These are phyloP conservation scores for Agmasoma carcini DNA, from an alignment of 371 early-diverging fungal species.

Conservation along the genomic window DNA sequence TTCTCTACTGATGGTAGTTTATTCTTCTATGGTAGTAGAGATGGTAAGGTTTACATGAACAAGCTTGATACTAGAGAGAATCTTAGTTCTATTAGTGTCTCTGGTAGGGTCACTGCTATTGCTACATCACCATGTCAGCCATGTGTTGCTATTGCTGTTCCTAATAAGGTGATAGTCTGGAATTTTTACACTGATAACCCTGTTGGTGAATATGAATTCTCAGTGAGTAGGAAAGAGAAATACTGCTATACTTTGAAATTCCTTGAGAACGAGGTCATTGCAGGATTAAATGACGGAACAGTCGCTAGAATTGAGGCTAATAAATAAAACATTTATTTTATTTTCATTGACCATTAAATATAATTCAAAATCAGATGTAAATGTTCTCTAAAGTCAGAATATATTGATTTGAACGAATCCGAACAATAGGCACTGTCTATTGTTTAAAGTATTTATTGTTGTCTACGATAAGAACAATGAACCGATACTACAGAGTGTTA, in stretches of 20 bases:
- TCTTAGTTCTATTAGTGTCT: constrained; percentile 27
- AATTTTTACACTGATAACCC: constrained; percentile 43
- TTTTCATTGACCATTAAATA: not conserved
- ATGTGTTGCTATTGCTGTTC: constrained; percentile 47
- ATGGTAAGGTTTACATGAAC: constrained; percentile 42
- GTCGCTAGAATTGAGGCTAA: constrained; percentile 33
- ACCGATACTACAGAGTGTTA: no score
- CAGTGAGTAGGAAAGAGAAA: constrained; percentile 28
- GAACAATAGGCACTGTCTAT: no score
- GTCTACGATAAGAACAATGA: no score
- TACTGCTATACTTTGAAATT: constrained; percentile 39
- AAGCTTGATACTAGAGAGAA: constrained; percentile 36
- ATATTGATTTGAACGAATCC: no score
- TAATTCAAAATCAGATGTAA: no score
- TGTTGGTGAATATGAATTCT: constrained; percentile 26
- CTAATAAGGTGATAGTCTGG: constrained; percentile 45
- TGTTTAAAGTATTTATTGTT: no score
- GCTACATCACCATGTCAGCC: constrained; percentile 47
- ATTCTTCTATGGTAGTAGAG: constrained; percentile 49
- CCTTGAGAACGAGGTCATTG: constrained; percentile 36
- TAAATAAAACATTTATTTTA: constrained; percentile 22
- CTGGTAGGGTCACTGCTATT: constrained; percentile 36
- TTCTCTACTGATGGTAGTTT: constrained; percentile 50
- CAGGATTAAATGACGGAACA: constrained; percentile 45
- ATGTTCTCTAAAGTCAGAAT: no score